These are phyloP conservation scores for Wolfiporia cocos DNA, from an alignment of 1,284 basidiomycete genomes.

Conservation along the genomic window DNA sequence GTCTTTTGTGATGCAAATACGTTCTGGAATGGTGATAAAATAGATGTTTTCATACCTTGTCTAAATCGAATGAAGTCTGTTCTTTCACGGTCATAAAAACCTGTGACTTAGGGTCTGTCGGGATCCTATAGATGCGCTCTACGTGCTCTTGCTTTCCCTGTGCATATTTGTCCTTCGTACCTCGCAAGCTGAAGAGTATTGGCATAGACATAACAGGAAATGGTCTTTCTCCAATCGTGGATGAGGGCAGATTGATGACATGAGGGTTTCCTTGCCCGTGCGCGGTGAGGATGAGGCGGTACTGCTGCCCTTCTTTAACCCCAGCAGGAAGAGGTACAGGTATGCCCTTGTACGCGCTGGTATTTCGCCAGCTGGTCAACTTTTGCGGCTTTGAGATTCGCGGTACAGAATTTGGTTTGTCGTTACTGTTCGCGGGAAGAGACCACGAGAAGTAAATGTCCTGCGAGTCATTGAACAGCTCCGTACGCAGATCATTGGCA, in stretches of 20 bases:
- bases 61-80: slow-evolving; percentile 82
- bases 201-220: slow-evolving; percentile 66
- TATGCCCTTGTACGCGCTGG: slow-evolving; percentile 69
- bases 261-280: slow-evolving; percentile 22
- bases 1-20: slow-evolving; percentile 18
- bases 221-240: slow-evolving; percentile 32
- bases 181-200: slow-evolving; percentile 38
- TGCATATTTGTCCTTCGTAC: slow-evolving; percentile 3
- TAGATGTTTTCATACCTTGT: slow-evolving; percentile 55
- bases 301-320: slow-evolving; percentile 46
- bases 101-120: slow-evolving; percentile 14
- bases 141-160: slow-evolving; percentile 66
- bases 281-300: slow-evolving; percentile 56
- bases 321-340: slow-evolving; percentile 54
- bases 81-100: slow-evolving; percentile 53
- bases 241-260: slow-evolving; percentile 21
- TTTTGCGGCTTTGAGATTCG: slow-evolving; percentile 42
- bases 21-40: neutral
- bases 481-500: slow-evolving; percentile 78
- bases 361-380: slow-evolving; percentile 62
- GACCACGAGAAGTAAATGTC: slow-evolving; percentile 41
- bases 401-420: slow-evolving; percentile 10
- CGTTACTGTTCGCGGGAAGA: neutral
- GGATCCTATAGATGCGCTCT: slow-evolving; percentile 48
- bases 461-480: slow-evolving; percentile 38